A percentile compares a stretch with the other conserved stretches of the same genome.
phyloP scores from a whole-genome alignment of 2,329 filamentous ascomycete species.

The Saccharata proteae region DNA sequence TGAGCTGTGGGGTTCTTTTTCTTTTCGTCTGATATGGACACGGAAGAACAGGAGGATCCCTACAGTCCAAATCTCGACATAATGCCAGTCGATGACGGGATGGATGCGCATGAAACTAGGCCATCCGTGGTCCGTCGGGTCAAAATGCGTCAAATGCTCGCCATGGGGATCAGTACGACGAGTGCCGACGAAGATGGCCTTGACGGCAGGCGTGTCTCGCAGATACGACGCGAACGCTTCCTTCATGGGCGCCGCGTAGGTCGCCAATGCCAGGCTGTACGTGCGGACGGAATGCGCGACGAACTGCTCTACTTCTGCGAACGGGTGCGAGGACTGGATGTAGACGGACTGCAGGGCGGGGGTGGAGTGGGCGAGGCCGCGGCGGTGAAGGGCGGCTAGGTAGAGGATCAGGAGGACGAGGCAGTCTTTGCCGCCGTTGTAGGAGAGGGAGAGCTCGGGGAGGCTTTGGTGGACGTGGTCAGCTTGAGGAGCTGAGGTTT shows the following conservation, averaged over 20 bases:
- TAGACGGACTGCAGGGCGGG: constrained; percentile 64
- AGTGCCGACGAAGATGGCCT: constrained; percentile 78
- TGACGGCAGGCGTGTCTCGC: constrained; percentile 48
- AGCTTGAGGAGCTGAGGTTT: constrained; percentile 14
- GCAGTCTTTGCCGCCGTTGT: constrained; percentile 97
- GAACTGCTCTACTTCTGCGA: constrained; percentile 75
- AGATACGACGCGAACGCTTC: constrained; percentile 70
- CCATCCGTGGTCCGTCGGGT: constrained; percentile 81
- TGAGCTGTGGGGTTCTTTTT: not conserved
- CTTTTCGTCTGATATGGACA: no score
- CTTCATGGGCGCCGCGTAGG: constrained; percentile 70
- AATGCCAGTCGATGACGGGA: constrained; percentile 96
- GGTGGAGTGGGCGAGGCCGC: constrained; percentile 16
- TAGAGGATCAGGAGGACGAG: constrained; percentile 83
- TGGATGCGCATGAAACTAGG: constrained; percentile 86
- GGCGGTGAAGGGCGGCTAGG: constrained; percentile 48
- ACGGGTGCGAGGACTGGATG: constrained; percentile 74
- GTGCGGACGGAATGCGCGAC: constrained; percentile 51
- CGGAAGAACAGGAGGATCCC: constrained; percentile 26
- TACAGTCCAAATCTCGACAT: constrained; percentile 86
- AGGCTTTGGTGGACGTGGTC: no score
- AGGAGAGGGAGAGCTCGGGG: constrained; percentile 74
- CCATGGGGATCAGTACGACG: constrained; percentile 88
- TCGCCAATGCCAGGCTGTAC: constrained; percentile 66
- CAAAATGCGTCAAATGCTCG: constrained; percentile 64